Evolutionary conservation across 352 stramenopile genomes (phyloP).

Genomic region (Poterioochromonas sp.): DNA sequence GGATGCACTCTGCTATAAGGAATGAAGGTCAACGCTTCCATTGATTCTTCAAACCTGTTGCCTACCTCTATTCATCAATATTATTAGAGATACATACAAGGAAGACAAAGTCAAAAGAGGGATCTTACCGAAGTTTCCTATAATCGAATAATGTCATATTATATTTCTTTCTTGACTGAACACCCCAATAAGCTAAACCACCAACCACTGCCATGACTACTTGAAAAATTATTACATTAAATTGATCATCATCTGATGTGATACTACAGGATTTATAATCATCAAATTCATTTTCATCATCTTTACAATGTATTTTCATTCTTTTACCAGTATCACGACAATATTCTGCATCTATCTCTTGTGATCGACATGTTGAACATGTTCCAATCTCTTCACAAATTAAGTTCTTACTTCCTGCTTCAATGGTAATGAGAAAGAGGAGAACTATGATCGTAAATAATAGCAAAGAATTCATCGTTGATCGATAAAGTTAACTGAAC

Average conservation of each 20-base stretch:
- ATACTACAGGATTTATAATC: neutral
- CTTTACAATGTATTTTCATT: slow-evolving; percentile 46
- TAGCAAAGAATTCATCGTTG: no score
- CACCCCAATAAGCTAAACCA: slow-evolving; percentile 28
- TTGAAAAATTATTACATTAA: slow-evolving; percentile 27
- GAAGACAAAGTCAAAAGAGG: no score
- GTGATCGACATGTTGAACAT: neutral
- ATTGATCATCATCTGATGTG: neutral
- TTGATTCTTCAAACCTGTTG: no score
- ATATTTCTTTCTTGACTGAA: slow-evolving; percentile 18
- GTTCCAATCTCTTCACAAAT: slow-evolving; percentile 38
- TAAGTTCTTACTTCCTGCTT: no score
- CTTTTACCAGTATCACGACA: slow-evolving; percentile 43
- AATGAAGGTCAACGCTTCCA: no score
- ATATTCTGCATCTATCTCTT: slow-evolving; percentile 51
- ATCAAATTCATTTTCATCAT: slow-evolving; percentile 38
- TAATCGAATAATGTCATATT: slow-evolving; percentile 24
- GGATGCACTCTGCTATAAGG: no score
- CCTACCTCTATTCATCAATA: no score
- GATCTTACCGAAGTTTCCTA: slow-evolving; percentile 21
- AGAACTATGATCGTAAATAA: no score
- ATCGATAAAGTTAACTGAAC: no score
- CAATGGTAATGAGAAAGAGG: no score
- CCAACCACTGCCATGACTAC: slow-evolving; percentile 21
- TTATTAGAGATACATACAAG: no score